Evolutionary conservation across 202 grass and related monocot genomes (phyloP), one percentile per base, ranked within the genome.

Genomic region (Dendrocalamus latiflorus): DNA sequence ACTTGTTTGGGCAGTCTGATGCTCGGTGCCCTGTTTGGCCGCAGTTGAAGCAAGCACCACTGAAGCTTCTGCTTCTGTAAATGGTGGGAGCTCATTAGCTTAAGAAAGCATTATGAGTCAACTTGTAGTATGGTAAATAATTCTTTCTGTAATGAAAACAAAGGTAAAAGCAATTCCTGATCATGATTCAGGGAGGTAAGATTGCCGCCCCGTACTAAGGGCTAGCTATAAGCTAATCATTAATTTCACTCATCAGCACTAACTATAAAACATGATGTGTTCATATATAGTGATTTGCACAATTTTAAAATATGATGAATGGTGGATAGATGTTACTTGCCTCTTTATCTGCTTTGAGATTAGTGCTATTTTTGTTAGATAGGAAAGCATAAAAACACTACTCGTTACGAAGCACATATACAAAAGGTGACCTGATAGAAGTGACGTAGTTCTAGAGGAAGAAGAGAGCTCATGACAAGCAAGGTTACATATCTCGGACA

Each of bases 1-100:
- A 99, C 86, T 93, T 98, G 90, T 88, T 91, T 48, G 96, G 91
- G 83, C 96, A 99, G 61, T 99, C 93, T 51, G 91, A 90, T 87
- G 96, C 96, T 62, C 93, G 88, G 86, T 99, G 96, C 18, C 96
- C 96, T 4, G 85, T 63, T 64, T 75, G 69, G 4, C 96, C 96
- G 2, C 96, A 99, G 63, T 87, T 99, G 78, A 91, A 99, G 86
- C 96, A 99, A 34, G 91, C 81, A 48, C 96, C 96, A 24, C 83
- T 83, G 84, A 99, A 99, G 84, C 83, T 74, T 70, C 95, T 95
- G 90, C 56, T 72, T 30, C 56, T 43, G 74, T 16, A 83, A 62
- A 79, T 18, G 45, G 13, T 2, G 20, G 20, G 4, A 54, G 6
- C 1, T 51, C 13, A 16, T 79, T 79, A 90, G 83, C 51, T 43